Evolutionary conservation across 257 asterid species (phyloP), one percentile per base, ranked within the genome.

Genomic region (Catharanthus roseus): DNA sequence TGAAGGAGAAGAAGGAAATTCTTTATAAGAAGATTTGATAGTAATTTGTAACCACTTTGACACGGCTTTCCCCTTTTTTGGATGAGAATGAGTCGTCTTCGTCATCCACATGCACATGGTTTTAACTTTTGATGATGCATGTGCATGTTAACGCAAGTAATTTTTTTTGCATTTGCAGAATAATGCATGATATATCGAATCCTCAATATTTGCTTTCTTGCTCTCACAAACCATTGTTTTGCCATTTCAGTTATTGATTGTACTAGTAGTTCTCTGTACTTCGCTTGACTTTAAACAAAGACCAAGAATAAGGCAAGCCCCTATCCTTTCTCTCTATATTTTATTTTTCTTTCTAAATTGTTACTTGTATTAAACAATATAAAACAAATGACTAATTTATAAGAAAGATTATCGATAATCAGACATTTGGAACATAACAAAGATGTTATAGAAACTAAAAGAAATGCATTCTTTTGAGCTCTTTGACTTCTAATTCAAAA

Each of bases 81-180:
- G 0, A 3, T 13, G n/a, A 0, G 58, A 51, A 58, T 28, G 21
- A 63, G 68, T 63, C 68, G 13, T 47, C 42, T 3, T 38, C 42
- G 53, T 19, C 1, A 63, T 36, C 28, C 2, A 8, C 29, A 6
- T 18, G 47, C 6, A 8, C 42, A 38, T 38, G 42, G 5, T 3
- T 38, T 26, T 15, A 67, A 31, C 16, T 31, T 28, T 13, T 2
- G 24, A 29, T 19, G 51, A 8, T 62, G 73, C 74, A 69, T 51
- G 67, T 75, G 70, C 67, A 70, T 29, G 62, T 29, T n/a, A 18
- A 69, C 60, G 61, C 51, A 70, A 75, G 67, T 62, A 41, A 51
- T 64, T 45, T 45, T 10, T 24, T 42, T 5, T 16, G n/a, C n/a
- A n/a, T n/a, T n/a, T n/a, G n/a, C n/a, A n/a, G n/a, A 38, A 38